These are phyloP conservation scores for Ogataea thermomethanolica DNA, from an alignment of 805 yeast species.

Conservation along the genomic window DNA sequence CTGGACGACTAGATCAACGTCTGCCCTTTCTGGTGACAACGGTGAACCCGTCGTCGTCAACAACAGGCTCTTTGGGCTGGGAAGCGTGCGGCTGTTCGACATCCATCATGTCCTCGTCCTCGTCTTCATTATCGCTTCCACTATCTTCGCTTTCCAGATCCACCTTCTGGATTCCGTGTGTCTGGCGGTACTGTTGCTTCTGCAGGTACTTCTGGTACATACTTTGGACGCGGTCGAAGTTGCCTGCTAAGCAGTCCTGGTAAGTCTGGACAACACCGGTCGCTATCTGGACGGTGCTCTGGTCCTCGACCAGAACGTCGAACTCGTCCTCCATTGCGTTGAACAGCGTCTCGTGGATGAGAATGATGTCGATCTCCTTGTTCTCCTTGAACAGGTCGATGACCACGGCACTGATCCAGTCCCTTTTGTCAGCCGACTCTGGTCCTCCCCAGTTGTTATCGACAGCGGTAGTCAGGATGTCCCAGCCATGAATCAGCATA, in stretches of 20 bases:
- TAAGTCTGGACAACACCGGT: conserved; percentile 62
- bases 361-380: conserved; percentile 65
- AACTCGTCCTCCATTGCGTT: conserved; percentile 96
- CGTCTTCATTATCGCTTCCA: conserved; percentile 38
- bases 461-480: conserved; percentile 82
- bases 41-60: conserved; percentile 95
- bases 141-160: conserved; percentile 50
- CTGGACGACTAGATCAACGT: conserved; percentile 27
- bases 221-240: conserved; percentile 55
- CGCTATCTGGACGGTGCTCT: conserved; percentile 75
- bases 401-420: conserved; percentile 85
- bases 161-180: conserved; percentile 35
- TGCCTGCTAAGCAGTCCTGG: conserved; percentile 52
- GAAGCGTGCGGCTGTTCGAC: conserved; percentile 13
- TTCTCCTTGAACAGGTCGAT: conserved; percentile 69
- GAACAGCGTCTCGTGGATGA: conserved; percentile 79
- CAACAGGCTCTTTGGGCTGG: conserved; percentile 52
- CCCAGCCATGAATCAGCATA: conserved; percentile 90
- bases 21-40: conserved; percentile 74
- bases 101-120: conserved; percentile 34
- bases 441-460: conserved; percentile 96
- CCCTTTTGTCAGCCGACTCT: conserved; percentile 84
- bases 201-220: conserved; percentile 58
- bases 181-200: conserved; percentile 41
- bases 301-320: conserved; percentile 84